Conservation (phyloP, 768 basidiomycete genomes). For the Austroboletus festivus region DNA sequence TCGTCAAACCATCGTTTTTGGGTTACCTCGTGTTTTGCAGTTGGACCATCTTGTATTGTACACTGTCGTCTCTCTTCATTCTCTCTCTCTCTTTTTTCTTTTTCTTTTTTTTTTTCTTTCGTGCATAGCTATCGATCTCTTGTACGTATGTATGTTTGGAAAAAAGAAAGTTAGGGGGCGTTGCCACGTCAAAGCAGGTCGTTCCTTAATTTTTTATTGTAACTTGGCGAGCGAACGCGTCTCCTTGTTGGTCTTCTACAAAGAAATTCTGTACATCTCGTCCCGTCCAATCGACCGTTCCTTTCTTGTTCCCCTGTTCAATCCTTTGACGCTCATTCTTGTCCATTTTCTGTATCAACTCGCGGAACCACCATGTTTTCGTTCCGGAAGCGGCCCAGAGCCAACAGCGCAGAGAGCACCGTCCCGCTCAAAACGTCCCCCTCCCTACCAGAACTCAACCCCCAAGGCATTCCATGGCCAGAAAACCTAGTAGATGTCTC, state of each 20-base stretch:
- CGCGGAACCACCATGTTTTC: constrained; percentile 57
- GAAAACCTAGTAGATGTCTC: constrained; percentile 75
- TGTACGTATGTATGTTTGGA: constrained; percentile 33
- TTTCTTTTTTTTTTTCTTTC: constrained; percentile 12
- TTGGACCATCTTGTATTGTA: constrained; percentile 38
- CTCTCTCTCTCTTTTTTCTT: constrained; percentile 14
- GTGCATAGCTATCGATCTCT: constrained; percentile 27
- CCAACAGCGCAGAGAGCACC: constrained; percentile 38
- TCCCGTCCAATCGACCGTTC: constrained; percentile 14
- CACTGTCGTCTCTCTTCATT: constrained; percentile 16
- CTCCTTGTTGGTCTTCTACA: constrained; percentile 12
- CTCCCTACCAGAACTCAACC: constrained; percentile 73
- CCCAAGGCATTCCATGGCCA: constrained; percentile 82
- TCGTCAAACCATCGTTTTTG: constrained; percentile 32
- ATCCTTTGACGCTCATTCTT: constrained; percentile 24
- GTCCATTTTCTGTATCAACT: constrained; percentile 21
- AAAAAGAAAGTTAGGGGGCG: constrained; percentile 21
- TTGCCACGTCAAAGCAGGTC: constrained; percentile 26
- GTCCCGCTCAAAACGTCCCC: constrained; percentile 67
- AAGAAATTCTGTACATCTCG: constrained; percentile 17
- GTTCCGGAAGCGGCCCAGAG: constrained; percentile 62
- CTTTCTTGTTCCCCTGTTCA: constrained; percentile 25
- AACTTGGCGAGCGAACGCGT: constrained; percentile 3
- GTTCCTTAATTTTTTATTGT: constrained; percentile 21
- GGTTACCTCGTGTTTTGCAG: constrained; percentile 31